Evolutionary conservation across 75 land plant genomes (phyloP), one percentile per base, ranked within the genome.

Genomic region (Adiantum capillusveneris): DNA sequence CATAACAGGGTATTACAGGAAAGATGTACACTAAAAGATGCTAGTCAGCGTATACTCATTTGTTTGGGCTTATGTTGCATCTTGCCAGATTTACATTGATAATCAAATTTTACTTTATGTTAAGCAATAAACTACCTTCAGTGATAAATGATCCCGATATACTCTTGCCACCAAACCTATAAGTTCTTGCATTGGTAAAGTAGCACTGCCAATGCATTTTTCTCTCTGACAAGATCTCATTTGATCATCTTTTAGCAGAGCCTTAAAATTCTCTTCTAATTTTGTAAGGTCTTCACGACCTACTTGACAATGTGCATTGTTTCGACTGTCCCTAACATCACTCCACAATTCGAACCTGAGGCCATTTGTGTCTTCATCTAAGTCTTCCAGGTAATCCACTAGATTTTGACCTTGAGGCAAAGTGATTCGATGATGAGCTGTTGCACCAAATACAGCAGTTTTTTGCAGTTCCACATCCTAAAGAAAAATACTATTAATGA

Each of bases 361-460:
- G 21, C 49, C 49, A 17, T 3, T 6, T 6, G 21, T n/a, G 21
- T 46, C 17, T 46, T 46, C 49, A 46, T 46, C 49, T 14, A 46
- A 20, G 21, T 46, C 49, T n/a, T 2, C 5, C 5, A 46, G 17
- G 14, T 46, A 46, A 46, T 46, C 6, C 5, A 46, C 5, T 2
- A 46, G 49, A 3, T 17, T 17, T 20, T 46, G 49, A n/a, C 49
- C 49, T 46, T 46, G 49, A n/a, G 49, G n/a, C 49, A 46, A 46
- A 46, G 49, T 46, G 21, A 46, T 46, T 5, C 49, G 49, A 17
- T 46, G 49, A 20, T 46, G 49, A n/a, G 49, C 49, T 7, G 17
- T 17, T 46, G 49, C 49, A n/a, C 49, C 49, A 46, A 46, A 46
- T 20, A 46, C 49, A 46, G 14, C 49, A 46, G 49, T 46, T 46